phyloP scores from a whole-genome alignment of 371 early-diverging fungal genomes.

The Rhizopus delemar region DNA sequence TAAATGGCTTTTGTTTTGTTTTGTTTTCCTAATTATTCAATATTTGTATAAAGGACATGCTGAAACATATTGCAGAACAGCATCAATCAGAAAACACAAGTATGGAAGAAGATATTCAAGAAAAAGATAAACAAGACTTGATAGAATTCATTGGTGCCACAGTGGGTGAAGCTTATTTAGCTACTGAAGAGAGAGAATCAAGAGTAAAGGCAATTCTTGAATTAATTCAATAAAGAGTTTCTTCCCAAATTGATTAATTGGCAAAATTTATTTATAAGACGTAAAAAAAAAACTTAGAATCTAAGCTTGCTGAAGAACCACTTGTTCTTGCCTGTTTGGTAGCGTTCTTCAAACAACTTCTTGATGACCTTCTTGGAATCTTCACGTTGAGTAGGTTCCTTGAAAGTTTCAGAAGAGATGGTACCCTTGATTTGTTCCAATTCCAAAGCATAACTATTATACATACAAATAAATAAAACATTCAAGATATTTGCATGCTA shows the following conservation, averaged over 20 bases:
- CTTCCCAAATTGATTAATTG: not conserved
- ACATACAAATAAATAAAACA: not conserved
- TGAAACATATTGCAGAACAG: conserved; percentile 24
- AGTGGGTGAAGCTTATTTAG: conserved; percentile 26
- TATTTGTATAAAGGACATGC: conserved; percentile 11
- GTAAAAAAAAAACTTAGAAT: conserved; percentile 66
- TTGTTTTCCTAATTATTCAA: no score
- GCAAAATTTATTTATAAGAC: not conserved
- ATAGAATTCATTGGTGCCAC: conserved; percentile 19
- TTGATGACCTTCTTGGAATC: conserved; percentile 91
- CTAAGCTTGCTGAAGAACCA: conserved; percentile 99
- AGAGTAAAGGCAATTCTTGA: conserved; percentile 10
- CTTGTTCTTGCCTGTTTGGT: conserved; percentile 97
- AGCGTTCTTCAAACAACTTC: conserved; percentile 92
- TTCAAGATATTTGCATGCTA: not conserved
- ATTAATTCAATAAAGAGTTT: conserved; percentile 6
- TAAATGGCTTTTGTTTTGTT: not conserved
- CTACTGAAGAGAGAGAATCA: conserved; percentile 16
- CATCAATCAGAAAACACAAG: conserved; percentile 9
- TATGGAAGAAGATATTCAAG: conserved; percentile 26
- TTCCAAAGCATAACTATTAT: conserved; percentile 73
- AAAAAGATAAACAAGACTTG: conserved; percentile 16
- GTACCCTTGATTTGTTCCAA: conserved; percentile 85
- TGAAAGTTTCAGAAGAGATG: conserved; percentile 85
- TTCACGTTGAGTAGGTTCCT: conserved; percentile 90